phyloP scores from a whole-genome alignment of 306 rosid genomes.

The Cicer bijugum region DNA sequence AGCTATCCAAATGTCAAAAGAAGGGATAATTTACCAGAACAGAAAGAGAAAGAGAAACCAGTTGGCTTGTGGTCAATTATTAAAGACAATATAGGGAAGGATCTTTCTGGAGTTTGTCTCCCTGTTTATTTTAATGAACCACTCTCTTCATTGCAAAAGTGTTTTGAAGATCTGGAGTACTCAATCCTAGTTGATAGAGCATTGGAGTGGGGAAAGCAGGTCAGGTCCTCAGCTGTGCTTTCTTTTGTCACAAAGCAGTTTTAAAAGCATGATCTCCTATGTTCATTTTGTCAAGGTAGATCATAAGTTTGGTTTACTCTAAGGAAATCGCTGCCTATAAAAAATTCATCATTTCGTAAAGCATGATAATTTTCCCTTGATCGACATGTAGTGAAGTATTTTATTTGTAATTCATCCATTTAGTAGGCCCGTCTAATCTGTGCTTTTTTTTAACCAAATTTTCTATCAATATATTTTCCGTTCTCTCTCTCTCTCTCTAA shows the following conservation, averaged over 20 bases:
- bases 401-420: conserved; percentile 20
- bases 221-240: conserved; percentile 62
- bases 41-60: conserved; percentile 91
- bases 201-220: conserved; percentile 96
- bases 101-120: conserved; percentile 98
- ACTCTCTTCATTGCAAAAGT: conserved; percentile 93
- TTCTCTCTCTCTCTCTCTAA: neutral
- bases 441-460: conserved; percentile 16
- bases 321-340: conserved; percentile 30
- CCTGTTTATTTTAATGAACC: conserved; percentile 99
- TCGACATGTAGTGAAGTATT: conserved; percentile 7
- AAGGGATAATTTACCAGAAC: conserved; percentile 92
- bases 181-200: conserved; percentile 95
- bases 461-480: neutral
- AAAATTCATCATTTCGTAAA: conserved; percentile 18
- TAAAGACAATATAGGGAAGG: conserved; percentile 98
- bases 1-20: conserved; percentile 82
- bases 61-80: conserved; percentile 96
- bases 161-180: conserved; percentile 98
- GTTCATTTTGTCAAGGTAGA: conserved; percentile 53
- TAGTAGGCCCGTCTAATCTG: conserved; percentile 6
- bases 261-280: conserved; percentile 54
- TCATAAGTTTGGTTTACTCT: conserved; percentile 44
- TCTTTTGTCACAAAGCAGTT: conserved; percentile 55
- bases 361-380: conserved; percentile 31